A percentile compares a stretch with the other conserved stretches of the same genome.
phyloP scores from a whole-genome alignment of 345 rosid genomes.

The Pistacia atlantica region DNA sequence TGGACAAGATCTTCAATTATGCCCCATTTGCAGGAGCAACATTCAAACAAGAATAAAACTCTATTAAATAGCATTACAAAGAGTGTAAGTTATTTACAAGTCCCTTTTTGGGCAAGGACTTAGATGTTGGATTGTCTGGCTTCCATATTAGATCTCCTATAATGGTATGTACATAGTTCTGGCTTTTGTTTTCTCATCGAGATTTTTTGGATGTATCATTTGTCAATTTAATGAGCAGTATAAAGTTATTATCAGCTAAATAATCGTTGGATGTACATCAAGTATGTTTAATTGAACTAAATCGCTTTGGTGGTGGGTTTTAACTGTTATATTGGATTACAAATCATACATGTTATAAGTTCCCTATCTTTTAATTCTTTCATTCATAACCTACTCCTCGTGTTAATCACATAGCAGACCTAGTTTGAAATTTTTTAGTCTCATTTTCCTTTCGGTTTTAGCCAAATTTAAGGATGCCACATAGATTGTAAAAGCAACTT shows the following conservation, averaged over 20 bases:
- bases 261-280: background rate
- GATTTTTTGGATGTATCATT: background rate
- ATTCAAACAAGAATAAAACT: conserved; percentile 84
- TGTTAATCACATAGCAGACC: background rate
- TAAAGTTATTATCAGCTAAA: background rate
- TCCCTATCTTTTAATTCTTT: background rate
- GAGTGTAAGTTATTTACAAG: conserved; percentile 2
- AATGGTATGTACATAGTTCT: background rate
- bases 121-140: conserved; percentile 3
- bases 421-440: background rate
- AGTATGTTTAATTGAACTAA: background rate
- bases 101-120: background rate
- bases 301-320: no score
- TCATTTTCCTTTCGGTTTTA: no score
- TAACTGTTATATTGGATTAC: no score
- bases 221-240: background rate
- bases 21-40: conserved; percentile 82
- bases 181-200: background rate
- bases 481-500: no score
- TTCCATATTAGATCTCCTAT: background rate
- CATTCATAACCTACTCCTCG: background rate
- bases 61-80: conserved; percentile 37
- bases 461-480: no score
- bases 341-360: no score
- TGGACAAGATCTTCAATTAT: conserved; percentile 67